A percentile compares a stretch with the other conserved stretches of the same genome.
Conservation (phyloP, 2,329 filamentous ascomycete genomes). For the Blastomyces emzantsi region DNA sequence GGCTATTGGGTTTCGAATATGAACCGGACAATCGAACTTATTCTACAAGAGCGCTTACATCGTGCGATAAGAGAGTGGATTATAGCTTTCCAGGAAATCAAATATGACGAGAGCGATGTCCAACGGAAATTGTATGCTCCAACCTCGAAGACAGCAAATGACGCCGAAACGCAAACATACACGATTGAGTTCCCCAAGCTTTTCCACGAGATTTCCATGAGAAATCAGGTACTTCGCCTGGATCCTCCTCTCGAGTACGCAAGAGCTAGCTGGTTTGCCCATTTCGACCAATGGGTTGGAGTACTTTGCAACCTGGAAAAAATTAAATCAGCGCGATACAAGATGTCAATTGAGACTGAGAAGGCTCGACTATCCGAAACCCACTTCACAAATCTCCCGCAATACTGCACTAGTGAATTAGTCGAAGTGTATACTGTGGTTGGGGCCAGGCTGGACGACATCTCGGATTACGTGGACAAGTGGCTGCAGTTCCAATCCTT, state of each 20-base stretch:
- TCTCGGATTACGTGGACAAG: conserved; percentile 84
- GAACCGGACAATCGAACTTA: conserved; percentile 75
- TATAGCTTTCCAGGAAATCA: conserved; percentile 61
- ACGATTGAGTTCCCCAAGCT: conserved; percentile 43
- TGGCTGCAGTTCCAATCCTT: conserved; percentile 98
- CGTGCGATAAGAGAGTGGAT: conserved; percentile 83
- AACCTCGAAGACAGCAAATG: conserved; percentile 17
- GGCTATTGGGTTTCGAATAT: conserved; percentile 80
- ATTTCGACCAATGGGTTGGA: conserved; percentile 88
- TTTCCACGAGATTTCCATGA: conserved; percentile 91
- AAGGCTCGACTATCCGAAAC: conserved; percentile 40
- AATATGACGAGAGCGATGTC: conserved; percentile 22
- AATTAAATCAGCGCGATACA: conserved; percentile 90
- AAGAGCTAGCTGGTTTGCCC: conserved; percentile 83
- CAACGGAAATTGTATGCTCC: conserved; percentile 1
- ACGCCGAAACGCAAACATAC: conserved; percentile 26
- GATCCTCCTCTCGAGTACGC: conserved; percentile 90
- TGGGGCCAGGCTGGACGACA: conserved; percentile 70
- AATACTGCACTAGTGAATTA: conserved; percentile 70
- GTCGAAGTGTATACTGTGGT: conserved; percentile 72
- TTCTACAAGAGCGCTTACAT: conserved; percentile 72
- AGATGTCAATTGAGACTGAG: conserved; percentile 61
- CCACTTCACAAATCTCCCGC: conserved; percentile 72
- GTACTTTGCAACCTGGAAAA: conserved; percentile 86
- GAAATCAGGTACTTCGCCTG: conserved; percentile 93